Conservation (phyloP, 2,329 filamentous ascomycete genomes). For the Botrytis porri region DNA sequence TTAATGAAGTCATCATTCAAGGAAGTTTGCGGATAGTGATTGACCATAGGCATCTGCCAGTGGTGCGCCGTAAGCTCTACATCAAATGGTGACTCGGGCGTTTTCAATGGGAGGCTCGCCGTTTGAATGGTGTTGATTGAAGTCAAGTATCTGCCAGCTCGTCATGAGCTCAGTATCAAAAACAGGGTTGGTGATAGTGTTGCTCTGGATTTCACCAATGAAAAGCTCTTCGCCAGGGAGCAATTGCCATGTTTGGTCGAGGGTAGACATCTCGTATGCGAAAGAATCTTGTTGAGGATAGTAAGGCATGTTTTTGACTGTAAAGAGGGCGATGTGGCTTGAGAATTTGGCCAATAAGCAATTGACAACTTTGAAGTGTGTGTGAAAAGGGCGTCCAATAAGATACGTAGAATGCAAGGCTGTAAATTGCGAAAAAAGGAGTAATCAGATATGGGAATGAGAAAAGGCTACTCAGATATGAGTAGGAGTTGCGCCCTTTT, state of each 20-base stretch:
- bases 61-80: not conserved
- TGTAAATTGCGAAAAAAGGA: not conserved
- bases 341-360: not conserved
- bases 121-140: not conserved
- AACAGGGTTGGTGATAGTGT: not conserved
- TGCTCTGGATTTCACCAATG: not conserved
- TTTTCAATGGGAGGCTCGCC: not conserved
- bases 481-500: not conserved
- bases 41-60: not conserved
- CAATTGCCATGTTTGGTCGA: not conserved
- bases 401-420: not conserved
- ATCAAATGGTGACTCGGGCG: not conserved
- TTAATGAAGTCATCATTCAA: too few species aligned
- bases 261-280: not conserved
- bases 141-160: not conserved
- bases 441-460: not conserved
- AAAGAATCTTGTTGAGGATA: not conserved
- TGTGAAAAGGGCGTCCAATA: slow-evolving; percentile 5
- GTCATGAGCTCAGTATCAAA: not conserved
- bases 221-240: not conserved
- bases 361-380: not conserved
- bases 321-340: not conserved
- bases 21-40: not conserved
- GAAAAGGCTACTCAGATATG: not conserved
- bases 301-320: not conserved